Percentiles rank a stretch among this genome's conserved stretches.
phyloP scores from a whole-genome alignment of 2,329 filamentous ascomycete species.

The Aspergillaceae sp. region DNA sequence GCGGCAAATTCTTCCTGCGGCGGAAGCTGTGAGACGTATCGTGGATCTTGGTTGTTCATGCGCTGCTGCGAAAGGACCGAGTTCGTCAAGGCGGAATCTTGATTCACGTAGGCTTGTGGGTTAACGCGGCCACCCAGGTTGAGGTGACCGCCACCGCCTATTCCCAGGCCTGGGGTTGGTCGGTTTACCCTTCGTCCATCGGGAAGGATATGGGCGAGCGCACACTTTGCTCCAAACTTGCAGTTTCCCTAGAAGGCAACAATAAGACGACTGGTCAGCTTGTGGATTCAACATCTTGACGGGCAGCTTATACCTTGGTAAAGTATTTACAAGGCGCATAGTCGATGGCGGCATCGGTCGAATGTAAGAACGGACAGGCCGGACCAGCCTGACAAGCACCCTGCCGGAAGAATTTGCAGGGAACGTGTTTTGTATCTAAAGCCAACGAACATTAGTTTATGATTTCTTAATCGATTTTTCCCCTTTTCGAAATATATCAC shows the following conservation, averaged over 20 bases:
- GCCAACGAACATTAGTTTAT: not conserved
- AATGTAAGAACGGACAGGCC: slow-evolving; percentile 93
- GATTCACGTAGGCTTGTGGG: slow-evolving; percentile 53
- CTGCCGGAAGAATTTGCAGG: slow-evolving; percentile 98
- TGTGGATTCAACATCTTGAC: not conserved
- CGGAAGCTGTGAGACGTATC: slow-evolving; percentile 34
- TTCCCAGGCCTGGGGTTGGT: slow-evolving; percentile 42
- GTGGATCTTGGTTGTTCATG: slow-evolving; percentile 40
- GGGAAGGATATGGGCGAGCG: slow-evolving; percentile 88
- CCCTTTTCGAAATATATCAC: too few relatives aligned
- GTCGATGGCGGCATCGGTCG: slow-evolving; percentile 73
- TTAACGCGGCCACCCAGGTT: slow-evolving; percentile 60
- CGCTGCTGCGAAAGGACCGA: slow-evolving; percentile 58
- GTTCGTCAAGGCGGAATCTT: slow-evolving; percentile 65
- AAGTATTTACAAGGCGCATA: slow-evolving; percentile 96
- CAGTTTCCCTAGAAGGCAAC: slow-evolving; percentile 67
- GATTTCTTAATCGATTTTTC: too few relatives aligned
- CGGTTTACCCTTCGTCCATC: slow-evolving; percentile 87
- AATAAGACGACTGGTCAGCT: not conserved
- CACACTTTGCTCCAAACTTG: slow-evolving; percentile 97
- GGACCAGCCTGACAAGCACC: slow-evolving; percentile 92
- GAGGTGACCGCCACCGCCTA: slow-evolving; percentile 49
- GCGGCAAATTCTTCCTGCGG: slow-evolving; percentile 36
- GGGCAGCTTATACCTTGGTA: slow-evolving; percentile 61
- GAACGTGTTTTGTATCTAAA: slow-evolving; percentile 87